Percentiles rank a stretch among this genome's conserved stretches.
phyloP scores from a whole-genome alignment of 208 protist genomes.

The Leishmania aethiopica region DNA sequence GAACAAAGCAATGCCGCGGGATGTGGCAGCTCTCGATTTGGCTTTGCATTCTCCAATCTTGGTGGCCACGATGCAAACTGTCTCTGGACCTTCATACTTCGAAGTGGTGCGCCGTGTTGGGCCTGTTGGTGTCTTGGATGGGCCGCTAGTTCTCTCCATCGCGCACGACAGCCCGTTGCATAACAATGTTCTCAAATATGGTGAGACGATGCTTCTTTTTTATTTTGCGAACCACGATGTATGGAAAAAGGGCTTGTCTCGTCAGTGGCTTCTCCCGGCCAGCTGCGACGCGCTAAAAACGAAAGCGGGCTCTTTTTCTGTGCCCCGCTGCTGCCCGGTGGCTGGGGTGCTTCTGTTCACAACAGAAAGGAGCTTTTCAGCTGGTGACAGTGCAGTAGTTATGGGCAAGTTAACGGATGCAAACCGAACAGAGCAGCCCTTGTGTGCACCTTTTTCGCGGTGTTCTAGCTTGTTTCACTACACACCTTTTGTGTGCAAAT shows the following conservation, averaged over 20 bases:
- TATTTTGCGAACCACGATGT: not conserved
- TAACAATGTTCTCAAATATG: not conserved
- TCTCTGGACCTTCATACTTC: not conserved
- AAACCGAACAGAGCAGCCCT: no score
- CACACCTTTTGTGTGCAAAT: slow-evolving; percentile 7
- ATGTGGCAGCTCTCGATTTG: not conserved
- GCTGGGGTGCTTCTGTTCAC: not conserved
- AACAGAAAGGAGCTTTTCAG: not conserved
- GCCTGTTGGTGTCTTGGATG: not conserved
- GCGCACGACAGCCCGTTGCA: not conserved
- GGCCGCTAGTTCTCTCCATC: not conserved
- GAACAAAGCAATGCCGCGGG: not conserved
- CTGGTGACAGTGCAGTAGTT: slow-evolving; percentile 1
- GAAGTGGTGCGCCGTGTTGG: not conserved
- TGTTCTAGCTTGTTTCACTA: not conserved
- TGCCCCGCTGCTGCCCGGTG: not conserved
- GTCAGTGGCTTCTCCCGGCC: not conserved
- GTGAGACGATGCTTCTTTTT: not conserved
- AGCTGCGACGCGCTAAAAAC: not conserved
- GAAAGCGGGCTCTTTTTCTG: not conserved
- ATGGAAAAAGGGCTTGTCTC: not conserved
- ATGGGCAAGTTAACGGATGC: not conserved
- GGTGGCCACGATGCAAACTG: not conserved
- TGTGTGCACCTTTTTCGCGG: not conserved
- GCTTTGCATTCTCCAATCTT: not conserved